These are phyloP conservation scores for Arctium lappa DNA, from an alignment of 129 eudicot species.

Conservation along the genomic window DNA sequence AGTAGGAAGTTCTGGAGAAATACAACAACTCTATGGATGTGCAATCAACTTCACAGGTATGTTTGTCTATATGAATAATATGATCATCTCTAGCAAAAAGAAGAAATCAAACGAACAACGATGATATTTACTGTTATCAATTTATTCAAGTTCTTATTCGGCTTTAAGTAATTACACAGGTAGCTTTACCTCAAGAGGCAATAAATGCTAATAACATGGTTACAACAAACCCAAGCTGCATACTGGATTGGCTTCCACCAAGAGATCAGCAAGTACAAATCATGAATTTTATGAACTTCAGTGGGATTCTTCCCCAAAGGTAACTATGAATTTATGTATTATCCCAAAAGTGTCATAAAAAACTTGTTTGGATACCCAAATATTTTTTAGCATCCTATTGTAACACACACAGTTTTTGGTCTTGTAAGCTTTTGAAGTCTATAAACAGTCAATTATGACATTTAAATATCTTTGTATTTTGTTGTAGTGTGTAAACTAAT, in stretches of 20 bases:
- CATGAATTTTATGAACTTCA: conserved; percentile 56
- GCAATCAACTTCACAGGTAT: conserved; percentile 45
- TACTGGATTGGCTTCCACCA: conserved; percentile 66
- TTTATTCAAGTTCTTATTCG: not conserved
- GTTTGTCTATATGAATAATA: not conserved
- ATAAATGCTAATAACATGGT: conserved; percentile 36
- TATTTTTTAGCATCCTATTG: not conserved
- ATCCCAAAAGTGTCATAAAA: not conserved
- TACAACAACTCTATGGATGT: conserved; percentile 33
- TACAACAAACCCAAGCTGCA: conserved; percentile 35
- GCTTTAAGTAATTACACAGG: conserved; percentile 22
- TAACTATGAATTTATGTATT: not conserved
- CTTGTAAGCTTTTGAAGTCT: too few relatives aligned
- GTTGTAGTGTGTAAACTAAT: not conserved
- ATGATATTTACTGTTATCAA: not conserved
- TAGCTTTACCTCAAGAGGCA: conserved; percentile 29
- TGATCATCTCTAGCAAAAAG: not conserved
- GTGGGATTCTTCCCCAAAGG: conserved; percentile 60
- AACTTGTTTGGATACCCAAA: not conserved
- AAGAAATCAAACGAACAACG: not conserved
- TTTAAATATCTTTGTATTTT: too few relatives aligned
- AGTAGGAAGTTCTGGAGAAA: conserved; percentile 51
- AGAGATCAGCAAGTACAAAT: conserved; percentile 72
- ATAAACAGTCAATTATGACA: too few relatives aligned
- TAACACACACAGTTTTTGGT: too few relatives aligned